phyloP scores from a whole-genome alignment of 441 rosid genomes.

The Raphanus hybrid region DNA sequence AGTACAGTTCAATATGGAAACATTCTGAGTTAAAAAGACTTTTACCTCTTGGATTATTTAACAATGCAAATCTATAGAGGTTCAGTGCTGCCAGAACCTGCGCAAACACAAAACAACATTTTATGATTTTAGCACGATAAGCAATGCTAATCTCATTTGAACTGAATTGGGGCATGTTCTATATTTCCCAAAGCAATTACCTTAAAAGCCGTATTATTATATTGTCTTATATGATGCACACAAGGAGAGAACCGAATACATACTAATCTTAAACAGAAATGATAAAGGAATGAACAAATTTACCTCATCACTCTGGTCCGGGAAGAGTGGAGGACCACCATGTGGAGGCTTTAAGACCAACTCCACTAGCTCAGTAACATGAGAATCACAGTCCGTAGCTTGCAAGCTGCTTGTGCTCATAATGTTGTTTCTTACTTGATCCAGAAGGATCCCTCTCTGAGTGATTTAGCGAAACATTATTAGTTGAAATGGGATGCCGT shows the following conservation, averaged over 20 bases:
- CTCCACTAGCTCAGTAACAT: conserved; percentile 74
- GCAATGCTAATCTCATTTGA: conserved; percentile 14
- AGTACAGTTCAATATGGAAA: background rate
- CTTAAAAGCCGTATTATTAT: too few species aligned
- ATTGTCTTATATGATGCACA: too few species aligned
- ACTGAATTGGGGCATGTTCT: background rate
- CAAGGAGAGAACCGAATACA: too few species aligned
- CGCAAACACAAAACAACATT: conserved; percentile 20
- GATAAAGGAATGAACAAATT: conserved; percentile 13
- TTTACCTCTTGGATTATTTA: conserved; percentile 69
- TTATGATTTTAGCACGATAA: background rate
- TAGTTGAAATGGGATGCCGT: too few species aligned
- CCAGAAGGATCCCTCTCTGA: conserved; percentile 87
- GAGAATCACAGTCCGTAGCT: conserved; percentile 41
- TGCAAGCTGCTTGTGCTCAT: conserved; percentile 48
- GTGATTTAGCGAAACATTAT: conserved; percentile 31
- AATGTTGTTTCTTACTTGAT: conserved; percentile 60
- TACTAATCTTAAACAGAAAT: too few species aligned
- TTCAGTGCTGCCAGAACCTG: conserved; percentile 92
- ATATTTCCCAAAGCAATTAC: too few species aligned
- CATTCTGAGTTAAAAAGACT: conserved; percentile 1
- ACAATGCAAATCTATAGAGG: conserved; percentile 73
- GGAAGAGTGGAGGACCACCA: conserved; percentile 88
- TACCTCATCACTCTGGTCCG: conserved; percentile 81
- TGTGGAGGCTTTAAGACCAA: conserved; percentile 70